phyloP scores from a whole-genome alignment of 2,329 filamentous ascomycete species.

The Epichloe gansuensis region DNA sequence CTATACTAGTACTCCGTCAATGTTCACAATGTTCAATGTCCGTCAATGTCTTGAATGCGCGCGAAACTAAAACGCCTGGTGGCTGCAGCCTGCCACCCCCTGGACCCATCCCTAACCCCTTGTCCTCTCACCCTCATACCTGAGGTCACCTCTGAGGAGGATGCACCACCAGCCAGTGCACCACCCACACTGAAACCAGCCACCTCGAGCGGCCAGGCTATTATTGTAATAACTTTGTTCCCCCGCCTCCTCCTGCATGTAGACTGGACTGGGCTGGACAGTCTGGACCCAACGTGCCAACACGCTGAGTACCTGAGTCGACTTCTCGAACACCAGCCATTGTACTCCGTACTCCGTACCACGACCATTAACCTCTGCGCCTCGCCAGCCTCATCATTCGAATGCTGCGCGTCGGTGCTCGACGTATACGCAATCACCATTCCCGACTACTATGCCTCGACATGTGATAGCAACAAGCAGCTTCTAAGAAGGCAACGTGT shows the following conservation, averaged over 20 bases:
- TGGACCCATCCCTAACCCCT: background rate
- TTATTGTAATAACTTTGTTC: background rate
- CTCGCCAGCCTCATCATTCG: background rate
- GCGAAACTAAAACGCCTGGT: too few species aligned
- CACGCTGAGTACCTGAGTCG: too few species aligned
- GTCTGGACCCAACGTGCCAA: too few species aligned
- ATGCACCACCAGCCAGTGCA: background rate
- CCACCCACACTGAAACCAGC: slow-evolving; percentile 3
- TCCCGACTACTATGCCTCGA: slow-evolving; percentile 3
- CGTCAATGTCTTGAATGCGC: too few species aligned
- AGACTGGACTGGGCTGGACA: too few species aligned
- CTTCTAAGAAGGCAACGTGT: background rate
- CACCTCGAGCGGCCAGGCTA: background rate
- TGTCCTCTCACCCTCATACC: background rate
- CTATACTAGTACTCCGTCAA: too few species aligned
- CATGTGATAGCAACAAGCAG: background rate
- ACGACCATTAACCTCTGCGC: background rate
- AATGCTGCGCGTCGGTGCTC: background rate
- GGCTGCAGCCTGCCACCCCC: background rate
- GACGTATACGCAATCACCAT: background rate
- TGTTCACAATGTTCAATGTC: too few species aligned
- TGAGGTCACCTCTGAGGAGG: background rate
- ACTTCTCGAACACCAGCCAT: too few species aligned
- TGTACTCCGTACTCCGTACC: too few species aligned
- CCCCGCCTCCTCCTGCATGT: background rate